Conservation (phyloP, 192 early-diverging fungal genomes). For the Podila epicladia region DNA sequence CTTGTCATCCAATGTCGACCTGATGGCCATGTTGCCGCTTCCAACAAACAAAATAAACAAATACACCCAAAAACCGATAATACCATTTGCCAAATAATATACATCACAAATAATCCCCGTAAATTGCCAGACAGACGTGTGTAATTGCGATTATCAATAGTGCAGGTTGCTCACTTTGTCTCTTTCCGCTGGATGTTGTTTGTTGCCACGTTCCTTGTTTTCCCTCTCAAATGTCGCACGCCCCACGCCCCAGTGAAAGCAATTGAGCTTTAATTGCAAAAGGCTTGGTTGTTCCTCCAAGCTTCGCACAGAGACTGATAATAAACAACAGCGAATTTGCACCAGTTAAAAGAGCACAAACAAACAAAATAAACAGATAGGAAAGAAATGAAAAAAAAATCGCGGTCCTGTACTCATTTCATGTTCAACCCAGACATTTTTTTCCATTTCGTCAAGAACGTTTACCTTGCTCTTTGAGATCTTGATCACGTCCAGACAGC, state of each 20-base stretch:
- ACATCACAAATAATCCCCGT: too few relatives aligned
- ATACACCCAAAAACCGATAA: too few relatives aligned
- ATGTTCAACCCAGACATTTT: background rate
- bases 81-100: too few relatives aligned
- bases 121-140: too few relatives aligned
- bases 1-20: background rate
- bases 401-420: too few relatives aligned
- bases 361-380: background rate
- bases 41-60: too few relatives aligned
- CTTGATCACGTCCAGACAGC: constrained; percentile 14
- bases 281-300: background rate
- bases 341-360: background rate
- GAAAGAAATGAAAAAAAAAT: background rate
- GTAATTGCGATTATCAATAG: too few relatives aligned
- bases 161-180: too few relatives aligned
- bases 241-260: background rate
- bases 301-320: background rate
- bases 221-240: background rate
- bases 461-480: background rate
- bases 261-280: constrained; percentile 1
- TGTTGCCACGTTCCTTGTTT: background rate
- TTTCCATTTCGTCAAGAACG: too few relatives aligned
- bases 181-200: too few relatives aligned
- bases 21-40: too few relatives aligned
- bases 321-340: too few relatives aligned